Evolutionary conservation across 805 yeast genomes (phyloP).

Genomic region (Wickerhamomyces bovis): DNA sequence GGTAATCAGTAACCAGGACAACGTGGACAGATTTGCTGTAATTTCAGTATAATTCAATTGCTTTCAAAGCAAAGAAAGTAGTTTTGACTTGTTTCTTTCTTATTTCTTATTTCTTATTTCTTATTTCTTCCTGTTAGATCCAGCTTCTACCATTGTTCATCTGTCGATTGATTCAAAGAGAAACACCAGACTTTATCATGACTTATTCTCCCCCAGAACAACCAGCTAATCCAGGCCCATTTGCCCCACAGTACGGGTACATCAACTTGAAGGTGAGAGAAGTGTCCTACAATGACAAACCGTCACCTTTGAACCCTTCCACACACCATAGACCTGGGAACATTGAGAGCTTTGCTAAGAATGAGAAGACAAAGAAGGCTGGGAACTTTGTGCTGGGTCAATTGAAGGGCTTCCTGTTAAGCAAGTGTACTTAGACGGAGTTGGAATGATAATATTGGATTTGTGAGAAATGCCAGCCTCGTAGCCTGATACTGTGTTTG

Average conservation of each 20-base stretch:
- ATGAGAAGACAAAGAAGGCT: slow-evolving; percentile 22
- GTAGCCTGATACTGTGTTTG: no score
- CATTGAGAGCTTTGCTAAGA: slow-evolving; percentile 16
- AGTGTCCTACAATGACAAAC: slow-evolving; percentile 12
- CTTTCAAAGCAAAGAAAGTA: no score
- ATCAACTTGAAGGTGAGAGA: slow-evolving; percentile 9
- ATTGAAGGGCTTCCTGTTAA: slow-evolving; percentile 6
- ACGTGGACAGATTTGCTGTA: no score
- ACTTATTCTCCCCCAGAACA: slow-evolving; percentile 14
- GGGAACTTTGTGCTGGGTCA: slow-evolving; percentile 16
- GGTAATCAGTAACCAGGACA: no score
- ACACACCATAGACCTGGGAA: slow-evolving; percentile 9
- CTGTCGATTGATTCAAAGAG: no score
- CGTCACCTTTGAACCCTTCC: slow-evolving; percentile 16
- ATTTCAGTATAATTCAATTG: no score
- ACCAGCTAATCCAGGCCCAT: slow-evolving; percentile 20
- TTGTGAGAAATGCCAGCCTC: no score
- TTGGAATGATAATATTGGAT: not conserved
- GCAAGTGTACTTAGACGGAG: not conserved
- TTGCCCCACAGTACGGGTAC: slow-evolving; percentile 20
- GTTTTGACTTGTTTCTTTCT: no score
- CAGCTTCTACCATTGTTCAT: no score
- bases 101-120: no score
- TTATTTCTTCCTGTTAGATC: no score
- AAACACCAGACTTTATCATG: not conserved